A percentile compares a stretch with the other conserved stretches of the same genome.
Evolutionary conservation across 306 rosid species (phyloP).

Genomic region (Potentilla sterilis): DNA sequence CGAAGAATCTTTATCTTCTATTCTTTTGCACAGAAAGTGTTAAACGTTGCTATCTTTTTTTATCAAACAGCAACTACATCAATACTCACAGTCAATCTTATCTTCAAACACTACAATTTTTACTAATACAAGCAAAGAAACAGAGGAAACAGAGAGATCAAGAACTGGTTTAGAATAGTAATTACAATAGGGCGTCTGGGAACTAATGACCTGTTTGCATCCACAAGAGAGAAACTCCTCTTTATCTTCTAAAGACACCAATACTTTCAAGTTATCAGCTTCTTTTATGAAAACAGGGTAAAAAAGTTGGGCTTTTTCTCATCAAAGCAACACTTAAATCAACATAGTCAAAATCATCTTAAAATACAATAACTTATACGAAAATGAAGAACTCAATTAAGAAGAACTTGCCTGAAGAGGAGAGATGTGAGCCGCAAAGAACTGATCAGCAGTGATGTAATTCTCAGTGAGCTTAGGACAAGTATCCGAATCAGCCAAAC

Average conservation of each 20-base stretch:
- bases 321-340: not conserved
- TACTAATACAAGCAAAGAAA: not conserved
- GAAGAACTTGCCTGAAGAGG: conserved; percentile 65
- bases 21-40: not conserved
- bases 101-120: not conserved
- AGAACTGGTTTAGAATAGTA: not conserved
- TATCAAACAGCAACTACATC: not conserved
- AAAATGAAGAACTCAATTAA: not conserved
- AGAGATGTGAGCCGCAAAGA: conserved; percentile 58
- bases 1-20: not conserved
- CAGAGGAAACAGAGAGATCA: not conserved
- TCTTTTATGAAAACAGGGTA: not conserved
- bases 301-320: not conserved
- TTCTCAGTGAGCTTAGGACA: conserved; percentile 49
- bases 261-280: not conserved
- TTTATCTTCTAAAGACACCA: not conserved
- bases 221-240: not conserved
- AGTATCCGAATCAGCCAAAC: conserved; percentile 69
- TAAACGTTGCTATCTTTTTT: not conserved
- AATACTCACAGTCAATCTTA: not conserved
- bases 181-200: not conserved
- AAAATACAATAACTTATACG: not conserved
- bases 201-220: conserved; percentile 1
- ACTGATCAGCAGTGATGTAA: conserved; percentile 58
- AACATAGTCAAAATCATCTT: not conserved